Percentiles rank a stretch among this genome's conserved stretches.
Conservation (phyloP, 768 basidiomycete genomes). For the Russula ochroleuca region DNA sequence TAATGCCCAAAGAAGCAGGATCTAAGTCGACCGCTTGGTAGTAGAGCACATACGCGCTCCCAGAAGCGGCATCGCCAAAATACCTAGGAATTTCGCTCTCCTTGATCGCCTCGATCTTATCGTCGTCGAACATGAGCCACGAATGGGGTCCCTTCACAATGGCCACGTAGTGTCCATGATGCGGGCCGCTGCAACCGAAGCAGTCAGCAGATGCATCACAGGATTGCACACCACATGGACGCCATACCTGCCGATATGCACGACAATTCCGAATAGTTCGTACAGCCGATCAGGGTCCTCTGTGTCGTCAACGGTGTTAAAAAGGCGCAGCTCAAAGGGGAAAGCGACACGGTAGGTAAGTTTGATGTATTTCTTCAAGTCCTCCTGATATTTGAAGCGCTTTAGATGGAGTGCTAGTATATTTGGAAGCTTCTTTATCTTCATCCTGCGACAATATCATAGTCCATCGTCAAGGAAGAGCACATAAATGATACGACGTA, state of each 20-base stretch:
- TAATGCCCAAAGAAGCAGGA: slow-evolving; percentile 63
- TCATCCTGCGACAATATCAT: slow-evolving; percentile 64
- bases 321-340: slow-evolving; percentile 88
- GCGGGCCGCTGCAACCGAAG: slow-evolving; percentile 67
- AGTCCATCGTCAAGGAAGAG: not conserved
- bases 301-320: slow-evolving; percentile 94
- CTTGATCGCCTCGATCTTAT: slow-evolving; percentile 81
- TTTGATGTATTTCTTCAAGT: slow-evolving; percentile 86
- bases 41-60: slow-evolving; percentile 94
- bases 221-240: not conserved
- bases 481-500: slow-evolving; percentile 36
- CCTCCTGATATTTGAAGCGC: slow-evolving; percentile 98
- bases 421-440: slow-evolving; percentile 95
- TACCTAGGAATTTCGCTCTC: slow-evolving; percentile 90
- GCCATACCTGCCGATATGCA: slow-evolving; percentile 95
- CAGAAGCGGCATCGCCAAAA: slow-evolving; percentile 85
- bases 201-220: slow-evolving; percentile 13
- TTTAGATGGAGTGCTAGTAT: slow-evolving; percentile 94
- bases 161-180: slow-evolving; percentile 97
- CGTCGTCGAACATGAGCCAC: slow-evolving; percentile 97
- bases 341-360: slow-evolving; percentile 96
- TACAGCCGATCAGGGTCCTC: slow-evolving; percentile 90
- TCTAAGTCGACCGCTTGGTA: slow-evolving; percentile 93
- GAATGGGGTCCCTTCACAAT: slow-evolving; percentile 77
- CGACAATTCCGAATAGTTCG: slow-evolving; percentile 92